Conservation (phyloP, 2,329 filamentous ascomycete genomes). For the Aspergillus nomiae region DNA sequence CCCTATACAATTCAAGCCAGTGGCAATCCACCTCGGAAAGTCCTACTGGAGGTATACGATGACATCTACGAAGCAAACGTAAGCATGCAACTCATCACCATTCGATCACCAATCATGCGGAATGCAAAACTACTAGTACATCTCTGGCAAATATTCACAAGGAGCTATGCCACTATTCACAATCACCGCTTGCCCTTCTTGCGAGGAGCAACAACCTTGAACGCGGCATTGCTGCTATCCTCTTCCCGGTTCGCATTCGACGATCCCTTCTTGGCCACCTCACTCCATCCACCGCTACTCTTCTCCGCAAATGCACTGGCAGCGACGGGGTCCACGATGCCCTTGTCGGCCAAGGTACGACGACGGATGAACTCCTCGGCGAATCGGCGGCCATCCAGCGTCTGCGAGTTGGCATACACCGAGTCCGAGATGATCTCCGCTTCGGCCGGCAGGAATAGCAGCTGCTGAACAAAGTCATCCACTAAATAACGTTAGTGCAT, state of each 20-base stretch:
- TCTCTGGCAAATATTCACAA: not conserved
- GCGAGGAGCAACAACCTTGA: conserved; percentile 87
- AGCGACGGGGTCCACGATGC: conserved; percentile 69
- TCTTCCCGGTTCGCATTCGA: conserved; percentile 51
- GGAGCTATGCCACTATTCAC: not conserved
- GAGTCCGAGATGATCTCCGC: conserved; percentile 83
- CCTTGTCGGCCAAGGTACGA: conserved; percentile 90
- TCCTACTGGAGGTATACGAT: too few species aligned
- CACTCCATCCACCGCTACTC: conserved; percentile 78
- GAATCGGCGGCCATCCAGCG: conserved; percentile 90
- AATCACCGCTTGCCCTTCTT: conserved; percentile 76
- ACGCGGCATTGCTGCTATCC: conserved; percentile 58
- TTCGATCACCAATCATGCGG: not conserved
- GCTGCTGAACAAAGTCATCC: conserved; percentile 75
- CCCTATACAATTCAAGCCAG: too few species aligned
- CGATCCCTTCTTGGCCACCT: conserved; percentile 91
- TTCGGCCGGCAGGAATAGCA: conserved; percentile 76
- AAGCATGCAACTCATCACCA: not conserved
- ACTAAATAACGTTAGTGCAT: conserved; percentile 56
- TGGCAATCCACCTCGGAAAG: too few species aligned
- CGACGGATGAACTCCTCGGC: conserved; percentile 92
- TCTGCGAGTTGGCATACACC: conserved; percentile 82
- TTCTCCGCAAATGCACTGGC: conserved; percentile 55
- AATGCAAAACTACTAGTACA: conserved; percentile 6
- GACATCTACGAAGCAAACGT: not conserved